phyloP scores from a whole-genome alignment of 192 early-diverging fungal genomes.

The Mortierella antarctica region DNA sequence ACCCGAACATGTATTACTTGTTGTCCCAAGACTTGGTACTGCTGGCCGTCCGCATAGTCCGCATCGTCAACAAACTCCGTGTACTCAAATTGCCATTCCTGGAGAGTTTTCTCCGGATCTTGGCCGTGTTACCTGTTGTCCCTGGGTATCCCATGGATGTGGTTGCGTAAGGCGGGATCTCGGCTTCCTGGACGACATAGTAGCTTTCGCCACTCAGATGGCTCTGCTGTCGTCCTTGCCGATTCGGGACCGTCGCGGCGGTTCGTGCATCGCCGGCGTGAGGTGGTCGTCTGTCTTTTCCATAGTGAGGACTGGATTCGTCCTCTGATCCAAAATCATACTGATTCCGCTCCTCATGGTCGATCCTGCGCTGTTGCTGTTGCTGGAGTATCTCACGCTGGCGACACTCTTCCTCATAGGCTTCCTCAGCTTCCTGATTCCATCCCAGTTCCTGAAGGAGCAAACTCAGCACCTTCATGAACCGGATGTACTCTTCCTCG shows the following conservation, averaged over 20 bases:
- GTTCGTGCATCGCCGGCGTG: no score
- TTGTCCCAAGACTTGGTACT: conserved; percentile 5
- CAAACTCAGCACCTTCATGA: conserved; percentile 61
- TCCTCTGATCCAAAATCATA: conserved; percentile 4
- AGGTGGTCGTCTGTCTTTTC: background rate
- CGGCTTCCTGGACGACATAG: conserved; percentile 17
- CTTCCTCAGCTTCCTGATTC: conserved; percentile 32
- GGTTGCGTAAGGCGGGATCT: background rate
- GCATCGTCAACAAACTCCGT: conserved; percentile 28
- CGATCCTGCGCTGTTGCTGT: background rate
- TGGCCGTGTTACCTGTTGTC: background rate
- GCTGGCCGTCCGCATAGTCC: conserved; percentile 19
- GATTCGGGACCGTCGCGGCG: background rate
- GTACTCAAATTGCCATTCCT: conserved; percentile 17
- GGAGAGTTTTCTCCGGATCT: conserved; percentile 3
- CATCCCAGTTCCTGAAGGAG: conserved; percentile 62
- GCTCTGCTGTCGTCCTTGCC: background rate
- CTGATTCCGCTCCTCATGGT: background rate
- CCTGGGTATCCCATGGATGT: background rate
- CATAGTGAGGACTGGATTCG: background rate
- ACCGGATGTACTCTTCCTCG: conserved; percentile 61
- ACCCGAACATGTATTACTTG: no score
- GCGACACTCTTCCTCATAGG: conserved; percentile 32
- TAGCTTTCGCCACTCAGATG: conserved; percentile 25
- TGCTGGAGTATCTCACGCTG: conserved; percentile 25